These are phyloP conservation scores for Hericium erinaceus DNA, from an alignment of 768 basidiomycete genomes.

Conservation along the genomic window DNA sequence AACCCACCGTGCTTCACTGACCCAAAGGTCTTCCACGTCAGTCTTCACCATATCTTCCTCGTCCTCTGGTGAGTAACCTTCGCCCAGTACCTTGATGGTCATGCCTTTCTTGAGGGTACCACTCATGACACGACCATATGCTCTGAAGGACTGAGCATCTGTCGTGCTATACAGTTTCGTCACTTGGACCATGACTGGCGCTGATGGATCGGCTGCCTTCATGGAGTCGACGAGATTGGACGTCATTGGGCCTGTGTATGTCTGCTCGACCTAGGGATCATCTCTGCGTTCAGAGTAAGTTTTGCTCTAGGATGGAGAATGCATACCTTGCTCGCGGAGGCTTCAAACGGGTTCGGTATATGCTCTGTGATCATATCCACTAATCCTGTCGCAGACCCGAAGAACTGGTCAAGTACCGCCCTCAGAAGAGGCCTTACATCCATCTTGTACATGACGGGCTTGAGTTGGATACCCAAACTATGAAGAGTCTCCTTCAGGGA, in stretches of 20 bases:
- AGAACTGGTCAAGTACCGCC: slow-evolving; percentile 91
- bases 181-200: slow-evolving; percentile 88
- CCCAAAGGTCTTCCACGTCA: slow-evolving; percentile 80
- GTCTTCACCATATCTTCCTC: slow-evolving; percentile 95
- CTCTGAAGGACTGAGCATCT: slow-evolving; percentile 93
- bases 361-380: slow-evolving; percentile 89
- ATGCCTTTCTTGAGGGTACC: slow-evolving; percentile 81
- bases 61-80: slow-evolving; percentile 97
- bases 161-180: slow-evolving; percentile 94
- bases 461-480: slow-evolving; percentile 73
- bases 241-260: slow-evolving; percentile 83
- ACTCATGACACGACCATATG: slow-evolving; percentile 90
- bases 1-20: slow-evolving; percentile 78
- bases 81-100: slow-evolving; percentile 92
- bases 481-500: slow-evolving; percentile 70
- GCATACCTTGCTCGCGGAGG: slow-evolving; percentile 49
- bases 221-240: slow-evolving; percentile 72
- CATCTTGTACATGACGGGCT: slow-evolving; percentile 96
- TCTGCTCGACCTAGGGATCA: slow-evolving; percentile 54
- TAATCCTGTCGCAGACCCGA: slow-evolving; percentile 81
- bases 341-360: slow-evolving; percentile 72
- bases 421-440: slow-evolving; percentile 93
- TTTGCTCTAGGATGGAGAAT: background rate
- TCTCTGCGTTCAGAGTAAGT: slow-evolving; percentile 4
- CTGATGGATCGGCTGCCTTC: slow-evolving; percentile 74